Conservation (phyloP, 352 stramenopile species). For the Aphanomyces stellatus region DNA sequence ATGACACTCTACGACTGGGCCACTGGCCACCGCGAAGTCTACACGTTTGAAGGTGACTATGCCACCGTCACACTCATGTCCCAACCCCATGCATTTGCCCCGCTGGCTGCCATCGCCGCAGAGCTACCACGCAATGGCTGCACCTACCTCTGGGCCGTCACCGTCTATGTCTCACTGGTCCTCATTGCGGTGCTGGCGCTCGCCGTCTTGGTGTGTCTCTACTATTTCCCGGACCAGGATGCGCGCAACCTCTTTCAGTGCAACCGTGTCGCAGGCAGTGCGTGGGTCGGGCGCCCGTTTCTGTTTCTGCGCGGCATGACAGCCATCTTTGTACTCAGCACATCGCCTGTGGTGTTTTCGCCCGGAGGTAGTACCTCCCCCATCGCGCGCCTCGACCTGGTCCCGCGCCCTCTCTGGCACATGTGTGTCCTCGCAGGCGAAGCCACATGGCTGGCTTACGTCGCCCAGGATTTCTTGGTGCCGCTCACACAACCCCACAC, state of each 20-base stretch:
- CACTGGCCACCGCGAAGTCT: background rate
- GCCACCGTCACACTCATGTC: background rate
- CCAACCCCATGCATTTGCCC: background rate
- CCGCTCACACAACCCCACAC: background rate
- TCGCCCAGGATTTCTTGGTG: background rate
- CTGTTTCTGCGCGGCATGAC: constrained; percentile 5
- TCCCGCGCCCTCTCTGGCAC: background rate
- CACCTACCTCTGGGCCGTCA: background rate
- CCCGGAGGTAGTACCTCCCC: background rate
- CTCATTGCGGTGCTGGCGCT: background rate
- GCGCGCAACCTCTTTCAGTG: background rate
- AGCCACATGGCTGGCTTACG: constrained; percentile 2
- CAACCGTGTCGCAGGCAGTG: background rate
- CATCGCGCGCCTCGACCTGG: background rate
- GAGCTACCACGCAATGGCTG: background rate
- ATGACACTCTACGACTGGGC: background rate
- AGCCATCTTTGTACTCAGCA: constrained; percentile 5
- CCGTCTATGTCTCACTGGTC: background rate
- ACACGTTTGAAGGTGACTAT: background rate
- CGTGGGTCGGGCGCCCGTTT: constrained; percentile 3
- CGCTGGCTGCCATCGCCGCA: background rate
- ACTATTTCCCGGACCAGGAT: no score
- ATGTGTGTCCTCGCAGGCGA: constrained; percentile 2
- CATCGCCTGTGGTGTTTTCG: background rate
- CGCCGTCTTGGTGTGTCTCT: background rate